Evolutionary conservation across 768 basidiomycete species (phyloP).

Genomic region (Boletus insuetus): DNA sequence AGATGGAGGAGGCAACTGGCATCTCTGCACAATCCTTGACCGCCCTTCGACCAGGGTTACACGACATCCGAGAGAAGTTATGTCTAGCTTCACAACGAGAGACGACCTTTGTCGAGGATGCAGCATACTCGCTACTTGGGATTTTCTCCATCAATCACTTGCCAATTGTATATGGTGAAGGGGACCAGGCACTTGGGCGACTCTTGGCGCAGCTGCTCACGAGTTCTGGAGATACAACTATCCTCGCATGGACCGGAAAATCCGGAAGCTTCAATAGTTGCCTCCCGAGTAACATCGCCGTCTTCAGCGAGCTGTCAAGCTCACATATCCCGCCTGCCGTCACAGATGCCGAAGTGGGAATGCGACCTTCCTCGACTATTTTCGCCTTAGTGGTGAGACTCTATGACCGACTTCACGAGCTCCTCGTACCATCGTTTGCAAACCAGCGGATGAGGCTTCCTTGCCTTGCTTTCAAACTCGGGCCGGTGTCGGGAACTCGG

Average conservation of each 20-base stretch:
- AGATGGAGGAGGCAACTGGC: constrained; percentile 8
- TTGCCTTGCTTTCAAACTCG: not conserved
- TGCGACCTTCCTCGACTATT: not conserved
- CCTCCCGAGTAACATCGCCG: not conserved
- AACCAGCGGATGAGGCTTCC: not conserved
- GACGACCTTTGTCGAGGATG: constrained; percentile 8
- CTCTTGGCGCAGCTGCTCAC: constrained; percentile 6
- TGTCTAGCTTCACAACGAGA: constrained; percentile 4
- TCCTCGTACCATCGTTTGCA: not conserved
- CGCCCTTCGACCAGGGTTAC: constrained; percentile 1
- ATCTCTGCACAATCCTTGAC: not conserved
- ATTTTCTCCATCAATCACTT: constrained; percentile 7
- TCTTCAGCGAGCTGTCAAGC: not conserved
- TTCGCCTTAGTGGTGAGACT: not conserved
- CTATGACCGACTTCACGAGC: not conserved
- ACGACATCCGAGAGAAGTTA: constrained; percentile 4
- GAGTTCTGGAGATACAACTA: not conserved
- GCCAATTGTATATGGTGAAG: constrained; percentile 10
- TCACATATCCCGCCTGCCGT: not conserved
- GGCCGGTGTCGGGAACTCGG: not conserved
- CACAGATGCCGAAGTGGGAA: not conserved
- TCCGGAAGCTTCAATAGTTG: not conserved
- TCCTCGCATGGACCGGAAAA: not conserved
- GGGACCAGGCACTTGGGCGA: constrained; percentile 8
- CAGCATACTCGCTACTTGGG: constrained; percentile 13